Base-by-base conservation (phyloP, 1,139 yeast species). In the Magnusiomyces sp. region DNA sequence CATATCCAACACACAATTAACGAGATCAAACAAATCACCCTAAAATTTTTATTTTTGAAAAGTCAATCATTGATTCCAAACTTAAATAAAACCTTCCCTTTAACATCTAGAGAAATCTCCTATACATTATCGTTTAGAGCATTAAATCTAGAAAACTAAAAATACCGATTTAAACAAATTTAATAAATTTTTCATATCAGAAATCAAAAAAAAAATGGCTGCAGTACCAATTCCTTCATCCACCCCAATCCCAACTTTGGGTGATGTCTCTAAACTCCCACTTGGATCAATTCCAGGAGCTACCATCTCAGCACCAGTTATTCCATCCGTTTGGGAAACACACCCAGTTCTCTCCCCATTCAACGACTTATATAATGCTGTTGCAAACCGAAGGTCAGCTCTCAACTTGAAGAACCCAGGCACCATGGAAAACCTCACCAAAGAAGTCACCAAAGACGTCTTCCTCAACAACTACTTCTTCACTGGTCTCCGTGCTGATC, bases 401-500 rank as follows among this genome's bases (percentile, higher is more conserved):
- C 76, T 90, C 57, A 88, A 89, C 52, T 79, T 92, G 65, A 72
- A 79, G 60, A 88, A 89, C 72, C 98, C 98, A 50, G 98, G 97
- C 59, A 84, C 96, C 57, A 80, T 88, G 67, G 98, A 92, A 73
- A 88, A 89, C 73, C 75, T 92, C 68, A 84, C 81, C 74, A 88
- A 88, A 72, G 98, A 92, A 71, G 96, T 89, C 52, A 73, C 90
- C 58, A 83, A 92, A 70, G 97, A 90, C 67, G 97, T 90, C 39
- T 88, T 92, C 67, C 77, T 89, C 64, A 81, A 77, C 66, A 95
- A 89, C 67, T 86, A 87, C 73, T 83, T 83, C 70, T 92, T 92
- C 78, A 85, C 95, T 45, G 99, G 99, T 54, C 78, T 94, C 64
- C 84, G 96, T 69, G 98, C 98, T 53, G 98, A 92, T 68, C 79